Percentiles rank a stretch among this genome's conserved stretches.
Conservation (phyloP, 2,329 filamentous ascomycete species). For the Ceratocystis colombiana region DNA sequence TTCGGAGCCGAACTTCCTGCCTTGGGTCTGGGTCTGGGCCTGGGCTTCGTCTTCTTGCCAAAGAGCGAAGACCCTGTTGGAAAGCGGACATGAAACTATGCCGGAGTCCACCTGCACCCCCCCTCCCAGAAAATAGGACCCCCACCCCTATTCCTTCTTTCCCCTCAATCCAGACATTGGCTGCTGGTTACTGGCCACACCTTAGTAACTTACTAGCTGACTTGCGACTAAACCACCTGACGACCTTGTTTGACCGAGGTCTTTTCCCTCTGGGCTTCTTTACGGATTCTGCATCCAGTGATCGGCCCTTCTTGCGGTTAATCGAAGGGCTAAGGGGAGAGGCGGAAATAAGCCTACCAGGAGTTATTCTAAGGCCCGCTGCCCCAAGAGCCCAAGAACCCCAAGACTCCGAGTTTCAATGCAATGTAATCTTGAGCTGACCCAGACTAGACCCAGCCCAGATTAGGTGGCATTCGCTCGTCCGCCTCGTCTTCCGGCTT, state of each 20-base stretch:
- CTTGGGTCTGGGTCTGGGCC: not conserved
- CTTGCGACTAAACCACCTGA: not conserved
- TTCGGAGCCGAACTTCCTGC: not conserved
- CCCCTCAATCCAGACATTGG: constrained; percentile 1
- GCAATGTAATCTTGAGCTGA: constrained; percentile 9
- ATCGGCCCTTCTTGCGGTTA: constrained; percentile 14
- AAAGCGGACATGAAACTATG: not conserved
- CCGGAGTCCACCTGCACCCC: not conserved
- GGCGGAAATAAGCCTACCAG: not conserved
- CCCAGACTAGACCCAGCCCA: not conserved
- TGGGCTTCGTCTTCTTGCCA: too few species aligned
- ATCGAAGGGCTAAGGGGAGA: not conserved
- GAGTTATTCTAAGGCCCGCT: not conserved
- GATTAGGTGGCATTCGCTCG: not conserved
- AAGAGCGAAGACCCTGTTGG: constrained; percentile 1
- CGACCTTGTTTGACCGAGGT: not conserved
- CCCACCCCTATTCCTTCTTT: constrained; percentile 13
- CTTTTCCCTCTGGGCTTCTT: not conserved
- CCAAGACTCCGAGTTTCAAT: not conserved
- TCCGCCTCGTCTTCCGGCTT: too few species aligned
- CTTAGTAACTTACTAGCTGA: not conserved
- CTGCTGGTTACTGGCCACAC: too few species aligned
- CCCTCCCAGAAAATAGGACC: not conserved
- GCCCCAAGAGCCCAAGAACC: not conserved
- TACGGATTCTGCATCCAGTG: not conserved